Evolutionary conservation across 106 monocot genomes (phyloP), one percentile per base, ranked within the genome.

Genomic region (Gastrodia elata): DNA sequence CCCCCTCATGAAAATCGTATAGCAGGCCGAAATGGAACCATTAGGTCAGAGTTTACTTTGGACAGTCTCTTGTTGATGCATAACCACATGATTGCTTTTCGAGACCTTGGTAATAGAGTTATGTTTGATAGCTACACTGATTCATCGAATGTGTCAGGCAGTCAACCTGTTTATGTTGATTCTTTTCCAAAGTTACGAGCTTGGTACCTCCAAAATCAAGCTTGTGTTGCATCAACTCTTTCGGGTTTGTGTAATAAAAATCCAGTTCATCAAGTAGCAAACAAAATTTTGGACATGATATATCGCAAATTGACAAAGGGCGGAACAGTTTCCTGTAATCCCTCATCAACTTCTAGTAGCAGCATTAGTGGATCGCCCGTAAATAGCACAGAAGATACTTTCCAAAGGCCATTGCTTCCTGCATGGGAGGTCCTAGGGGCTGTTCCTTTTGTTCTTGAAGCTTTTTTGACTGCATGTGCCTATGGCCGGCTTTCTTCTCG

Each of bases 121-220:
- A 74, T 56, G 61, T 41, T 2, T 8, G 39, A 48, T 38, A 68
- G 16, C n/a, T 68, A 39, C 57, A 68, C 68, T 15, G 74, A 69
- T 39, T 70, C 71, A 38, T 35, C 65, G 26, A 65, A 49, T 40
- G 38, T 22, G 22, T 49, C 48, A 68, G 48, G 70, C 43, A 22
- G 72, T 68, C 82, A 88, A 37, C 82, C 85, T 48, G 80, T 96
- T 59, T 92, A 92, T 76, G 86, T 89, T 65, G 86, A 82, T 61
- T 89, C 92, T 38, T 96, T 90, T 77, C 96, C 96, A 13, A 96
- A 90, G 67, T 39, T 96, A 43, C 75, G 79, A 14, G 78, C 87
- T 77, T 96, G 96, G 96, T 90, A 90, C 71, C 73, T 85, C 37
- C 91, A 92, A 58, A 92, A 96, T 76, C 96, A 96, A 82, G 91